phyloP scores from a whole-genome alignment of 352 stramenopile species.

The Phytophthora kernoviae region DNA sequence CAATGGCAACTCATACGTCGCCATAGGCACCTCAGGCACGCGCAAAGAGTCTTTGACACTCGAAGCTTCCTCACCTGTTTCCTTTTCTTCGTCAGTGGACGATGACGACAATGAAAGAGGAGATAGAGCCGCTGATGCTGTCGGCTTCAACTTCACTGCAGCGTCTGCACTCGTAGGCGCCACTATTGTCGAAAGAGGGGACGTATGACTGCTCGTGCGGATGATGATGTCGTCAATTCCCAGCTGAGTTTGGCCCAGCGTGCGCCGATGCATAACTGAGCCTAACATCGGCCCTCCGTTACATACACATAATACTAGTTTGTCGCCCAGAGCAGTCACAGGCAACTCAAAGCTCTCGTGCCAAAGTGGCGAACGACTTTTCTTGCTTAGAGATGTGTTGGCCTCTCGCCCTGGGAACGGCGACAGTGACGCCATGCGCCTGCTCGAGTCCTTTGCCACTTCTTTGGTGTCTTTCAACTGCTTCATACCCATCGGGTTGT shows the following conservation, averaged over 20 bases:
- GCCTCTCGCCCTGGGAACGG: conserved; percentile 9
- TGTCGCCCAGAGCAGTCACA: conserved; percentile 52
- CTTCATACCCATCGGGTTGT: conserved; percentile 14
- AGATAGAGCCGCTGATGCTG: conserved; percentile 2
- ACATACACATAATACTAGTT: conserved; percentile 50
- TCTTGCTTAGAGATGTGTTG: conserved; percentile 70
- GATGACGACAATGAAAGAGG: conserved; percentile 12
- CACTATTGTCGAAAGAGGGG: conserved; percentile 1
- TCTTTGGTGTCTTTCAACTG: conserved; percentile 5
- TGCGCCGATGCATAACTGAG: conserved; percentile 35
- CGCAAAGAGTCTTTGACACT: conserved; percentile 3
- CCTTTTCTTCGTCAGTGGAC: conserved; percentile 19
- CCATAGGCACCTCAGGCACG: conserved; percentile 43
- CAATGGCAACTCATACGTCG: conserved; percentile 66
- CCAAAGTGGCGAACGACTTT: conserved; percentile 65
- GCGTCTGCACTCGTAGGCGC: conserved; percentile 1
- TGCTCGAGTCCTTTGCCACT: conserved; percentile 7
- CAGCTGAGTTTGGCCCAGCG: conserved; percentile 53
- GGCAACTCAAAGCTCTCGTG: conserved; percentile 64
- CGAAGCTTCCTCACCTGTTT: conserved; percentile 7
- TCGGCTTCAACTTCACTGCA: conserved; percentile 2
- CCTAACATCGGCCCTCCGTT: conserved; percentile 49
- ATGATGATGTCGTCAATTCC: conserved; percentile 53
- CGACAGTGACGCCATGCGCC: neutral
- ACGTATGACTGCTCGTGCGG: conserved; percentile 21